phyloP scores from a whole-genome alignment of 441 rosid genomes.

The Jatropha podagrica region DNA sequence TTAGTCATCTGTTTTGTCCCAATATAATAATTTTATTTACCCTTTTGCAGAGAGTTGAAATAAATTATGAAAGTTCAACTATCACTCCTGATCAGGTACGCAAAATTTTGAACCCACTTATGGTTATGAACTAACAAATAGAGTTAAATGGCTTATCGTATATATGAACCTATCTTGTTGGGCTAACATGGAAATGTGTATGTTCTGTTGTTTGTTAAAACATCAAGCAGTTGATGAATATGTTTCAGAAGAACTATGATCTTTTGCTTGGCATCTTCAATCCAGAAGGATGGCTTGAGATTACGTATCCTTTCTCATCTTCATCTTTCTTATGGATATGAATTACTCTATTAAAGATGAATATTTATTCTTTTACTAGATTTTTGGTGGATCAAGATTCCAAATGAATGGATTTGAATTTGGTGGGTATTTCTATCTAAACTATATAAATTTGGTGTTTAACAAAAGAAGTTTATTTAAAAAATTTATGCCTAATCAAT shows the following conservation, averaged over 20 bases:
- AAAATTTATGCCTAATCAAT: too few relatives aligned
- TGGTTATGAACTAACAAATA: too few relatives aligned
- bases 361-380: neutral
- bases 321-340: too few relatives aligned
- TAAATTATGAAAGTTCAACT: slow-evolving; percentile 59
- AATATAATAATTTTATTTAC: neutral
- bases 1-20: neutral
- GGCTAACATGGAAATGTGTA: neutral
- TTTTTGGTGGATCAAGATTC: too few relatives aligned
- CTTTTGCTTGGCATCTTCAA: slow-evolving; percentile 72
- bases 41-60: slow-evolving; percentile 64
- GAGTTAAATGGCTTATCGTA: neutral
- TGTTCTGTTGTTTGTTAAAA: slow-evolving; percentile 14
- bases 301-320: slow-evolving; percentile 64
- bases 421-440: too few relatives aligned
- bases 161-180: neutral
- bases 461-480: too few relatives aligned
- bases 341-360: too few relatives aligned
- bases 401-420: neutral
- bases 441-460: neutral
- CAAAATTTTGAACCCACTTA: neutral
- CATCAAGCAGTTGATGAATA: slow-evolving; percentile 63
- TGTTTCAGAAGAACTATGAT: slow-evolving; percentile 66
- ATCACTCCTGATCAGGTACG: slow-evolving; percentile 75
- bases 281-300: slow-evolving; percentile 85